Percentiles rank a stretch among this genome's conserved stretches.
These are phyloP conservation scores for Artomyces pyxidatus DNA, from an alignment of 768 basidiomycete genomes.

Conservation along the genomic window DNA sequence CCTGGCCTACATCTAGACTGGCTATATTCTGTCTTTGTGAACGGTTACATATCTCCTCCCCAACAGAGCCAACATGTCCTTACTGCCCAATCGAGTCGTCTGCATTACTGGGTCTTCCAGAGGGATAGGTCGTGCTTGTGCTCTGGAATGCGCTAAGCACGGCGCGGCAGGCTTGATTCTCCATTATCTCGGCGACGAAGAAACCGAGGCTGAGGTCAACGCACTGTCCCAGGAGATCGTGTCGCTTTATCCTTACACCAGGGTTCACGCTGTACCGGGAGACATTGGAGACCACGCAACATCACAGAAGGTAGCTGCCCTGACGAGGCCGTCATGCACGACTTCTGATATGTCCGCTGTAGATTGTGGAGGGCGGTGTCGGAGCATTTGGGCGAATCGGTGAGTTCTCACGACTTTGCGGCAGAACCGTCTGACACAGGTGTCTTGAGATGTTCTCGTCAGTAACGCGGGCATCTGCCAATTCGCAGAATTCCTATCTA, in stretches of 20 bases:
- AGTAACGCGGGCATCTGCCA: conserved; percentile 66
- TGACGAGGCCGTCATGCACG: too few relatives aligned
- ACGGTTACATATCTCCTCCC: too few relatives aligned
- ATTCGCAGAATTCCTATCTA: conserved; percentile 65
- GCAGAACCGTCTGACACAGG: neutral
- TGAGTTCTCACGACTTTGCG: conserved; percentile 9
- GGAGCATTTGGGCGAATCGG: conserved; percentile 58
- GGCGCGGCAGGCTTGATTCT: conserved; percentile 57
- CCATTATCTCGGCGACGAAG: conserved; percentile 58
- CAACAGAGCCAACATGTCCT: conserved; percentile 21
- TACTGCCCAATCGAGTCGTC: conserved; percentile 50
- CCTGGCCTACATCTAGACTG: too few relatives aligned
- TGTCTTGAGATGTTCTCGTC: conserved; percentile 35
- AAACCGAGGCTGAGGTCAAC: conserved; percentile 40
- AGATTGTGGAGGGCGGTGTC: conserved; percentile 59
- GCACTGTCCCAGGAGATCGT: conserved; percentile 41
- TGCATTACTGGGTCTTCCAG: conserved; percentile 68
- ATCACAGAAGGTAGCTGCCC: conserved; percentile 38
- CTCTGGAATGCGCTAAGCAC: conserved; percentile 54
- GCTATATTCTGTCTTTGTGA: too few relatives aligned
- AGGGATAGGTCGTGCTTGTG: conserved; percentile 68
- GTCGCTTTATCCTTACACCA: conserved; percentile 25
- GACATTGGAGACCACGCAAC: conserved; percentile 57
- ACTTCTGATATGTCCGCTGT: too few relatives aligned
- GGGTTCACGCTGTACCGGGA: conserved; percentile 46